phyloP scores from a whole-genome alignment of 805 yeast species.

The Starmerella davenportii region DNA sequence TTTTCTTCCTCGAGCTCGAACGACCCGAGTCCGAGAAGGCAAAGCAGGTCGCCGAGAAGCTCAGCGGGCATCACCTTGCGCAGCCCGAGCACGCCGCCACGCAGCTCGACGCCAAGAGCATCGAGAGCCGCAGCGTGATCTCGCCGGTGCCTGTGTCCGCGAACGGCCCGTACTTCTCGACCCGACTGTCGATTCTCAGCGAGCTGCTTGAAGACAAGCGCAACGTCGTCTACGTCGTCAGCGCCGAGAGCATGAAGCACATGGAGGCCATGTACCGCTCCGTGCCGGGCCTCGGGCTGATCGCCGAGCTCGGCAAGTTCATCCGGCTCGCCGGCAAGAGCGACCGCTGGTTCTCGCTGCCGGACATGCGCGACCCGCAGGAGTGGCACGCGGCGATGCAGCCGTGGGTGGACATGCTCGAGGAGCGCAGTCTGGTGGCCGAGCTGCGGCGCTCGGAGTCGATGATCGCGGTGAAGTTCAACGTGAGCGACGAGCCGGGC shows the following conservation, averaged over 20 bases:
- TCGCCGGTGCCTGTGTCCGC: background rate
- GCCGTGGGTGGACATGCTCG: slow-evolving; percentile 38
- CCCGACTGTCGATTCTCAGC: slow-evolving; percentile 30
- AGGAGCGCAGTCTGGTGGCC: slow-evolving; percentile 68
- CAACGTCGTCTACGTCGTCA: slow-evolving; percentile 55
- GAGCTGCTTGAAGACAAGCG: slow-evolving; percentile 40
- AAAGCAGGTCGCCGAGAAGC: background rate
- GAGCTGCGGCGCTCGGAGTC: slow-evolving; percentile 57
- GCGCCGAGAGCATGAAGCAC: slow-evolving; percentile 44
- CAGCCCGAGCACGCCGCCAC: background rate
- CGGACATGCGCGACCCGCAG: slow-evolving; percentile 11
- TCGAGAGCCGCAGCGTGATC: background rate
- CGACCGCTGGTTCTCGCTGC: slow-evolving; percentile 28
- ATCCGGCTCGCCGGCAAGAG: slow-evolving; percentile 40
- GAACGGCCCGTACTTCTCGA: slow-evolving; percentile 11
- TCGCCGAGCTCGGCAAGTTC: slow-evolving; percentile 83
- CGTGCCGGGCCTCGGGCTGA: slow-evolving; percentile 53
- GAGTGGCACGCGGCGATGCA: slow-evolving; percentile 44
- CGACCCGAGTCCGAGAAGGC: slow-evolving; percentile 9
- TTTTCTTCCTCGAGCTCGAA: slow-evolving; percentile 14
- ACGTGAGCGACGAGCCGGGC: slow-evolving; percentile 27
- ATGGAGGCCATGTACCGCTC: slow-evolving; percentile 53
- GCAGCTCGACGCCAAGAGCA: background rate
- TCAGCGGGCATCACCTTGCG: background rate
- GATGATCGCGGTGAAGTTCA: slow-evolving; percentile 55